Percentiles rank a stretch among this genome's conserved stretches.
Evolutionary conservation across 108 stramenopile species (phyloP).

Genomic region (Chaetoceros tenuissimus): DNA sequence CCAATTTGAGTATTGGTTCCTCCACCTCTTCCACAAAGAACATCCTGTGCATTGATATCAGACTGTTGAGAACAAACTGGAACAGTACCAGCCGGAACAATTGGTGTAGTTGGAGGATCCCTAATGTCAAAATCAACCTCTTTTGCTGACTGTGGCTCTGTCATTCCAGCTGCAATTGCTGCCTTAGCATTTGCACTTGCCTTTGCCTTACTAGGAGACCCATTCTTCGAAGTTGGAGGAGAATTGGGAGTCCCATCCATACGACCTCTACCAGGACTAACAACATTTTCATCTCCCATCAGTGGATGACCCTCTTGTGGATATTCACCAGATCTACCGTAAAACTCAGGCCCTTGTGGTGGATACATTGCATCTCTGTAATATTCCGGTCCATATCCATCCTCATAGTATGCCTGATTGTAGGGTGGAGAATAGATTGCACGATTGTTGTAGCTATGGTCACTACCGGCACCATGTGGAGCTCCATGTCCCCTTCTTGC

Average conservation of each 20-base stretch:
- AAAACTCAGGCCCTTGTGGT: not conserved
- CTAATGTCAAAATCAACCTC: constrained; percentile 78
- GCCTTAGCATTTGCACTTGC: not conserved
- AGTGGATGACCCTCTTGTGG: not conserved
- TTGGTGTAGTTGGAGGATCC: constrained; percentile 58
- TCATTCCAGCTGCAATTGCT: constrained; percentile 12
- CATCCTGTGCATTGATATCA: constrained; percentile 63
- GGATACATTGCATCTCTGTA: not conserved
- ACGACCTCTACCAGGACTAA: not conserved
- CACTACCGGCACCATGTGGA: too few species aligned
- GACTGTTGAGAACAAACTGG: constrained; percentile 46
- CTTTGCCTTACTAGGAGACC: not conserved
- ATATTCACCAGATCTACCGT: not conserved
- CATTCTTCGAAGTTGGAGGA: not conserved
- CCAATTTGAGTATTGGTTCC: constrained; percentile 86
- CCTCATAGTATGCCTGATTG: not conserved
- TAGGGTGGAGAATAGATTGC: not conserved
- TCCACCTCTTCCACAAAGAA: constrained; percentile 76
- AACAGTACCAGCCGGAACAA: constrained; percentile 32
- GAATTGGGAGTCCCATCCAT: not conserved
- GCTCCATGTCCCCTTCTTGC: not conserved
- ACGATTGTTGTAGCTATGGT: not conserved
- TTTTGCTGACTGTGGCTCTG: constrained; percentile 52
- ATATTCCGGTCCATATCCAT: not conserved
- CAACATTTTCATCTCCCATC: too few species aligned